Base-by-base conservation (phyloP, 164 flowering plant species). In the Chloranthus sessilifolius region DNA sequence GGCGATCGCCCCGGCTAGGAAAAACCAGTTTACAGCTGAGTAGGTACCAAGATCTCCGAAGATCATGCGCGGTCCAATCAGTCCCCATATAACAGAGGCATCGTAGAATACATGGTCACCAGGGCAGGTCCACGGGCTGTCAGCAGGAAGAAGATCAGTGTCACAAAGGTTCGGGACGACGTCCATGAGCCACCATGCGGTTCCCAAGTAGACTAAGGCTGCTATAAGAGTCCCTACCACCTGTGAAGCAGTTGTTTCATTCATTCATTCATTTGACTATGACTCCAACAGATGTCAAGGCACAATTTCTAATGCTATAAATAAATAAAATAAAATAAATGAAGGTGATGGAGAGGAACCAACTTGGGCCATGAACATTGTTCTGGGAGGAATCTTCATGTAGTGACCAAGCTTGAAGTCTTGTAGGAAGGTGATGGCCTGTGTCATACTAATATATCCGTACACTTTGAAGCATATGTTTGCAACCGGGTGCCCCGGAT, bases 341-440 rank as follows among this genome's bases (percentile, higher is more conserved):
- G n/a, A n/a, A n/a, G n/a, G n/a, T n/a, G n/a, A n/a, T n/a, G n/a
- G 7, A 36, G 14, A 21, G 41, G 24, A 35, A 24, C 49, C 55
- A 7, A 77, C 89, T 78, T 86, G 95, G 34, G 89, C 91, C 86
- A 81, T 82, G 74, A 84, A 90, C 94, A 90, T 84, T 9, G 81
- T 67, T 66, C 85, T 65, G 0, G 97, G 95, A 52, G 97, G 97
- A 19, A 90, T 84, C 63, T 90, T 90, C 97, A 90, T 86, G 78
- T 87, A 90, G 62, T 84, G 97, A 2, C 95, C 95, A n/a, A 90
- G 82, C 67, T 90, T 87, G 76, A 90, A 86, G 65, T 90, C 94
- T 68, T 78, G 85, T 17, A 87, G 65, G 69, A 86, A 90, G 4
- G 89, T 73, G 37, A 86, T 28, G 24, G 87, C 95, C 54, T 87